phyloP scores from a whole-genome alignment of 2,329 filamentous ascomycete genomes.

The Claviceps sp. region DNA sequence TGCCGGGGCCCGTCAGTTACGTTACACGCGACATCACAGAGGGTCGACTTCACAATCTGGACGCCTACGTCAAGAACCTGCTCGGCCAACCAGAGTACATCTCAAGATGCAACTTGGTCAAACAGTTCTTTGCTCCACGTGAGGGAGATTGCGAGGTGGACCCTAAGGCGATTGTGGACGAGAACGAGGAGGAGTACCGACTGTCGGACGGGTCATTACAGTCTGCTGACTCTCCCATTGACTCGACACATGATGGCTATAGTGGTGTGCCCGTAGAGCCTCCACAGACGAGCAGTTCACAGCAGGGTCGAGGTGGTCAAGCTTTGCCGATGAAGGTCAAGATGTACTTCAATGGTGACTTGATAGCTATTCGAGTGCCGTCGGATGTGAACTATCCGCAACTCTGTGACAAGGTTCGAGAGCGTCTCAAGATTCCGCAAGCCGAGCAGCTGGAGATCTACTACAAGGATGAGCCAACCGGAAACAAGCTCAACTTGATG shows the following conservation, averaged over 20 bases:
- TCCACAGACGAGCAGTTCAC: conserved; percentile 31
- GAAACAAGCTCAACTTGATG: conserved; percentile 59
- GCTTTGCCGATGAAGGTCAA: conserved; percentile 73
- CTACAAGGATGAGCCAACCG: conserved; percentile 74
- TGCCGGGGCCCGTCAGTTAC: conserved; percentile 95
- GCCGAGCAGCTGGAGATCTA: conserved; percentile 63
- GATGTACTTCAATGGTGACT: conserved; percentile 82
- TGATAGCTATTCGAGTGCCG: conserved; percentile 82
- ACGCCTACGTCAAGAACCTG: conserved; percentile 90
- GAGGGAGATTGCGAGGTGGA: conserved; percentile 92
- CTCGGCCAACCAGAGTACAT: conserved; percentile 76
- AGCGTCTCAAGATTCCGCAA: conserved; percentile 61
- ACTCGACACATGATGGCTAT: conserved; percentile 43
- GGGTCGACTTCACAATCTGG: conserved; percentile 78
- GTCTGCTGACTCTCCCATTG: conserved; percentile 50
- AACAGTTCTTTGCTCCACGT: conserved; percentile 79
- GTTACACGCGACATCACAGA: conserved; percentile 97
- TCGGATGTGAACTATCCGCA: conserved; percentile 65
- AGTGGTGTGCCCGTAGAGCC: conserved; percentile 39
- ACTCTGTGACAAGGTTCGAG: conserved; percentile 70
- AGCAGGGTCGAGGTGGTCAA: conserved; percentile 10
- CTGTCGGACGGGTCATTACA: conserved; percentile 57
- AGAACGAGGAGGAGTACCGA: conserved; percentile 69
- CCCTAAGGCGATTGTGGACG: conserved; percentile 55
- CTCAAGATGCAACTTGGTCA: conserved; percentile 68